phyloP scores from a whole-genome alignment of 805 yeast genomes.

The Blastobotrys americana region DNA sequence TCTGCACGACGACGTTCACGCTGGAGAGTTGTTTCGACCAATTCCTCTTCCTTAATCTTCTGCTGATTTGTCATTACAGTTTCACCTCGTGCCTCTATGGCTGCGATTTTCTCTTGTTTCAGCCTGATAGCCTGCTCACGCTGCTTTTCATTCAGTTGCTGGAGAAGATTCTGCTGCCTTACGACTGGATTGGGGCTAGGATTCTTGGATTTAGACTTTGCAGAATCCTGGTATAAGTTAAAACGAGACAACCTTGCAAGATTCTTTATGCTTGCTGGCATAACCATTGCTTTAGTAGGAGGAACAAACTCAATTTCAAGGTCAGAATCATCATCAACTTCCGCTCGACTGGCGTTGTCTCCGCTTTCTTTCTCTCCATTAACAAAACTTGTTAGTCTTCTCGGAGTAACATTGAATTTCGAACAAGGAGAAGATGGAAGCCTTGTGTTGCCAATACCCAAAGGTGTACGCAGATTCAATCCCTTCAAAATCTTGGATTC shows the following conservation, averaged over 20 bases:
- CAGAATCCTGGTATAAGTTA: slow-evolving; percentile 1
- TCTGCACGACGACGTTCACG: slow-evolving; percentile 20
- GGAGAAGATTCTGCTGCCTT: slow-evolving; percentile 3
- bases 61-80: slow-evolving; percentile 16
- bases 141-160: slow-evolving; percentile 13
- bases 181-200: not conserved
- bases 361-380: not conserved
- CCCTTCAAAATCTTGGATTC: slow-evolving; percentile 1
- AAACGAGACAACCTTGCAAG: slow-evolving; percentile 13
- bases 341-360: not conserved
- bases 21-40: slow-evolving; percentile 18
- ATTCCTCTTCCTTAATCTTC: slow-evolving; percentile 14
- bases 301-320: slow-evolving; percentile 18
- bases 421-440: slow-evolving; percentile 1
- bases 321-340: slow-evolving; percentile 15
- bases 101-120: slow-evolving; percentile 13
- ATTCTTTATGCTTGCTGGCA: slow-evolving; percentile 6
- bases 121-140: slow-evolving; percentile 17
- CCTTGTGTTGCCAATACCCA: too few species aligned
- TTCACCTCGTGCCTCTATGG: slow-evolving; percentile 17
- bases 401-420: slow-evolving; percentile 7
- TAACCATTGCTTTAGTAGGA: slow-evolving; percentile 10
- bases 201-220: not conserved
- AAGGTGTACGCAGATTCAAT: not conserved
- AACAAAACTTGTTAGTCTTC: slow-evolving; percentile 14